Percentiles rank a stretch among this genome's conserved stretches.
Conservation (phyloP, 768 basidiomycete genomes). For the Polyporus arcularius region DNA sequence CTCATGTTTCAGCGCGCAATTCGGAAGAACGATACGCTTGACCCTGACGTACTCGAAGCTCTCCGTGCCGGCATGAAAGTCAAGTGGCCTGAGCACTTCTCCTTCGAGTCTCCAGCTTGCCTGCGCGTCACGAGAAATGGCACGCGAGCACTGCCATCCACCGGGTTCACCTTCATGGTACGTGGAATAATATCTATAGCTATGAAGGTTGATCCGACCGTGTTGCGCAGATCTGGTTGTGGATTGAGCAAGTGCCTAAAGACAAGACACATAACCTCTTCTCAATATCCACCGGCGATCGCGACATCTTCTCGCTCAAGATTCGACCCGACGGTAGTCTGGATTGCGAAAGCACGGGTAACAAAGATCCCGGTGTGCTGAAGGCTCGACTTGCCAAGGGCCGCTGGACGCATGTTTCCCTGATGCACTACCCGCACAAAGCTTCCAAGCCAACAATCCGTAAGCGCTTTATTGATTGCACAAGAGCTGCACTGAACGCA, state of each 20-base stretch:
- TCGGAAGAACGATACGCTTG: conserved; percentile 49
- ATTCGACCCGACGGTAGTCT: conserved; percentile 60
- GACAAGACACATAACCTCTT: conserved; percentile 37
- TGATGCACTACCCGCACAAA: conserved; percentile 66
- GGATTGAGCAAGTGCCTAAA: conserved; percentile 45
- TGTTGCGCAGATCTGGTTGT: conserved; percentile 49
- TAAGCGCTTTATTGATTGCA: conserved; percentile 27
- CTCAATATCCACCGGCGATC: conserved; percentile 34
- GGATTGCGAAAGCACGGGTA: conserved; percentile 45
- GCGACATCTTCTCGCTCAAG: conserved; percentile 43
- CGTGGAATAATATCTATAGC: conserved; percentile 9
- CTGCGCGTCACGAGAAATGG: conserved; percentile 50
- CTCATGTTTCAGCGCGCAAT: conserved; percentile 61
- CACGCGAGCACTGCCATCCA: conserved; percentile 53
- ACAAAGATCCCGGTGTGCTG: conserved; percentile 43
- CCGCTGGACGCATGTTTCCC: conserved; percentile 72
- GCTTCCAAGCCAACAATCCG: conserved; percentile 60
- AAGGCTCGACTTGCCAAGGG: conserved; percentile 48
- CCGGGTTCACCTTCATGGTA: conserved; percentile 78
- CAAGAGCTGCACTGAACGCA: not conserved
- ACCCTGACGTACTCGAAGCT: conserved; percentile 68
- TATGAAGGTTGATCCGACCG: not conserved
- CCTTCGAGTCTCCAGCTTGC: conserved; percentile 57
- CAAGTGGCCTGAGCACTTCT: conserved; percentile 80
- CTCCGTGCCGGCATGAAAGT: conserved; percentile 71